A percentile compares a stretch with the other conserved stretches of the same genome.
Evolutionary conservation across 306 rosid species (phyloP).

Genomic region (Lathyrus oleraceus): DNA sequence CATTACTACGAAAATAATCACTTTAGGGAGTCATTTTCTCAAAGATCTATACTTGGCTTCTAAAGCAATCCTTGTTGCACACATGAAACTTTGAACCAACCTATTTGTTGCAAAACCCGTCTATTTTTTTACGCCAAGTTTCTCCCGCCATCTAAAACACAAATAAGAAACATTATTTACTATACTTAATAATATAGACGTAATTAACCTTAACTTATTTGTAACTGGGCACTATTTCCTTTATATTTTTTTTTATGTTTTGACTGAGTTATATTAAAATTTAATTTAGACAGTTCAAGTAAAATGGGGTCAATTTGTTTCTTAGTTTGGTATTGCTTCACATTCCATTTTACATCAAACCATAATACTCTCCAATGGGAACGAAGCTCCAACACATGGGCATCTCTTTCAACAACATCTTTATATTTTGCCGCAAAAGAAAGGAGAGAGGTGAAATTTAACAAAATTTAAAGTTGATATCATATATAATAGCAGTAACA

Average conservation of each 20-base stretch:
- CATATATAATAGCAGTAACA: no score
- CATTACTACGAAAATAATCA: slow-evolving; percentile 41
- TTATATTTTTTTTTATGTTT: slow-evolving; percentile 49
- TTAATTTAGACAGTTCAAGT: slow-evolving; percentile 51
- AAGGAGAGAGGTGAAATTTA: no score
- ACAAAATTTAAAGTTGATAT: no score
- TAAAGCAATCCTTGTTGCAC: slow-evolving; percentile 50
- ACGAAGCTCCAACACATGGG: slow-evolving; percentile 52
- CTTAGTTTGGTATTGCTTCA: slow-evolving; percentile 19
- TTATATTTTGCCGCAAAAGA: no score
- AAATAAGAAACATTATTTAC: no score
- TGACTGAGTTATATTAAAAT: slow-evolving; percentile 53
- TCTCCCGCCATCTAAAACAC: slow-evolving; percentile 66
- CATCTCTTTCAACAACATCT: slow-evolving; percentile 17
- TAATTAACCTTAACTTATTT: no score
- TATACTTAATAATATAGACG: no score
- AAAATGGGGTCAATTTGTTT: neutral
- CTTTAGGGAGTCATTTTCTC: slow-evolving; percentile 68
- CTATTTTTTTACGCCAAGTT: slow-evolving; percentile 43
- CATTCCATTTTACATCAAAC: slow-evolving; percentile 64
- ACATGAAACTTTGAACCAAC: slow-evolving; percentile 66
- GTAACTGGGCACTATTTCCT: slow-evolving; percentile 50
- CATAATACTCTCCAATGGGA: slow-evolving; percentile 60
- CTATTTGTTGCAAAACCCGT: slow-evolving; percentile 64
- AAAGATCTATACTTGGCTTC: slow-evolving; percentile 40